These are phyloP conservation scores for Epichloe glyceriae DNA, from an alignment of 2,329 filamentous ascomycete genomes.

Conservation along the genomic window DNA sequence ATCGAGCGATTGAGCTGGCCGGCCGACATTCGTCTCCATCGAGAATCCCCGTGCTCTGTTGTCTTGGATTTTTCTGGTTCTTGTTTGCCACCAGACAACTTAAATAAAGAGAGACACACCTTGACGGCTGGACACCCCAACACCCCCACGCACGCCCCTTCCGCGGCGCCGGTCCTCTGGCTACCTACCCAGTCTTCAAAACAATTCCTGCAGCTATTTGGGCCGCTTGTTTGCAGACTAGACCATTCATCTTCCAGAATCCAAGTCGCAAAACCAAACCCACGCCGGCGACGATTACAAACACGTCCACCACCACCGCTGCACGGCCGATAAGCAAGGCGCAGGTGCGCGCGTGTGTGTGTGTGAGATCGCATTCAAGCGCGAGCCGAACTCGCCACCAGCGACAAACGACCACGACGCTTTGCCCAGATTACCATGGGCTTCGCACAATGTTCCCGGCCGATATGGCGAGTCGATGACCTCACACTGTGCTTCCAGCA, in stretches of 20 bases:
- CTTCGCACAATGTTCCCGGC: conserved; percentile 43
- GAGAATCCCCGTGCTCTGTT: not conserved
- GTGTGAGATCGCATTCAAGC: not conserved
- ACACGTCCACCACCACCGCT: not conserved
- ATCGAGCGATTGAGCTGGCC: no score
- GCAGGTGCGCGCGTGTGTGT: conserved; percentile 1
- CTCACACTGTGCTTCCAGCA: conserved; percentile 49
- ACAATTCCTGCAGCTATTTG: not conserved
- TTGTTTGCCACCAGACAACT: not conserved
- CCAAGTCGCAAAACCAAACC: not conserved
- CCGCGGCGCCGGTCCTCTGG: not conserved
- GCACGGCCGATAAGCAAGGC: not conserved
- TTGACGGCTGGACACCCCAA: not conserved
- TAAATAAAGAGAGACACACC: not conserved
- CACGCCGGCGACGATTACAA: not conserved
- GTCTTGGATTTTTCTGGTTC: not conserved
- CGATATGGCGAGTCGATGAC: conserved; percentile 51
- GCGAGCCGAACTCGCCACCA: not conserved
- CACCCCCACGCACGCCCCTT: not conserved
- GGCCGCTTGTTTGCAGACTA: not conserved
- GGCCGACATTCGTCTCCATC: not conserved
- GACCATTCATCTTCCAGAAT: not conserved
- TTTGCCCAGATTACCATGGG: conserved; percentile 20
- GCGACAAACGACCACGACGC: conserved; percentile 6
- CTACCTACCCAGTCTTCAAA: not conserved